Evolutionary conservation across 2,329 filamentous ascomycete species (phyloP), one percentile per base, ranked within the genome.

Genomic region (Fusarium nanum): DNA sequence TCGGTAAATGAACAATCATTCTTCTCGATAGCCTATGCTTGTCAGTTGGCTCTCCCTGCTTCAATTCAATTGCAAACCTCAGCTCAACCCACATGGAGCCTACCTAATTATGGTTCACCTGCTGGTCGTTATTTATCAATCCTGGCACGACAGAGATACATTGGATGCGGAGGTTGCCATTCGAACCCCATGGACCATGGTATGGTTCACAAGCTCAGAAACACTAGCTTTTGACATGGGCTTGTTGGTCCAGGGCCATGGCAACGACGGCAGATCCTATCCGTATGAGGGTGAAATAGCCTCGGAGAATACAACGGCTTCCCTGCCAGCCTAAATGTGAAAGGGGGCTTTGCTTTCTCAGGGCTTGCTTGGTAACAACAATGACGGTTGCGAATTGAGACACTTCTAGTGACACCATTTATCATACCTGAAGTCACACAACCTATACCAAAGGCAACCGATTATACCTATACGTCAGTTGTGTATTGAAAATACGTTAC

Each of bases 1-100:
- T 67, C 68, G 68, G 67, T 71, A 70, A 70, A 56, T 71, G 67
- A 70, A 67, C 54, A 52, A 56, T 58, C 63, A 67, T 40, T 48
- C 34, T 47, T 49, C 23, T 46, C 41, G 61, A 45, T 56, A 20
- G 46, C 30, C 48, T 54, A 48, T 48, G 46, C 50, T 47, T 56
- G 49, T 9, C 41, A 44, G 34, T 22, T 45, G 28, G 32, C 30
- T 50, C 44, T 40, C 30, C 37, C 45, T 50, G 44, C 32, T 40
- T 47, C 45, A 18, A 32, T 20, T 27, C 16, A 37, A 45, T 37
- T n/a, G 34, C 34, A 37, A 40, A 40, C 23, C 32, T 52, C 48
- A 40, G 32, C 34, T n/a, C 32, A 52, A 9, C 37, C 18, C 48
- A 25, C 23, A 44, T 25, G 32, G 20, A 37, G 34, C 9, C 34